These are phyloP conservation scores for Lobosporangium transversale DNA, from an alignment of 192 early-diverging fungal genomes.

Conservation along the genomic window DNA sequence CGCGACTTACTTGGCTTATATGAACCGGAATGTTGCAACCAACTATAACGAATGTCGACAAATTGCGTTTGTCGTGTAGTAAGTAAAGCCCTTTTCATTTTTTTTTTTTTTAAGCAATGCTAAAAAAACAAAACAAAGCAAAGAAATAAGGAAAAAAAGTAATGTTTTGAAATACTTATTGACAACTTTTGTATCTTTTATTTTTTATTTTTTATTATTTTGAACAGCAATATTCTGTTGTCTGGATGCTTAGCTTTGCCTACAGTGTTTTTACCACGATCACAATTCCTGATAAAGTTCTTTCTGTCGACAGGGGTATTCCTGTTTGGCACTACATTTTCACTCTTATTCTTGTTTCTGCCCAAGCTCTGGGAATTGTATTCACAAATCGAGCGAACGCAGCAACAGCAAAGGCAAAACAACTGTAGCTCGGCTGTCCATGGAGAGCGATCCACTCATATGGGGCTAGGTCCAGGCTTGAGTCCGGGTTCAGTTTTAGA, in stretches of 20 bases:
- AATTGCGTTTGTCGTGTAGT: conserved; percentile 62
- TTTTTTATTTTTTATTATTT: neutral
- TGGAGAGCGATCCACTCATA: neutral
- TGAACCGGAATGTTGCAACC: conserved; percentile 55
- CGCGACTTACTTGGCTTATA: conserved; percentile 35
- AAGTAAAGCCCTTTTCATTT: conserved; percentile 31
- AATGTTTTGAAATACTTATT: no score
- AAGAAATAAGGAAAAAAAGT: neutral
- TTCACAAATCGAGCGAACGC: conserved; percentile 16
- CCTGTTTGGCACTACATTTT: conserved; percentile 60
- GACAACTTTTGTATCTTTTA: no score
- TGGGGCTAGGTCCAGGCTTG: neutral
- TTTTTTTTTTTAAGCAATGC: neutral
- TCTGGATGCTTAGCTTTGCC: conserved; percentile 45
- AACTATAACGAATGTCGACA: conserved; percentile 61
- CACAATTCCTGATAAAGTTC: conserved; percentile 59
- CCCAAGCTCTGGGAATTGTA: conserved; percentile 58
- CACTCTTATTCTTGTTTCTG: conserved; percentile 59
- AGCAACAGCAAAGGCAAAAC: neutral
- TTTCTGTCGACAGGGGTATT: conserved; percentile 56
- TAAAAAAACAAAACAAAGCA: neutral
- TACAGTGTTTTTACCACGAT: conserved; percentile 44
- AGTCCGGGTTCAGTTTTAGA: conserved; percentile 1
- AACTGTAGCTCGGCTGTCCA: neutral
- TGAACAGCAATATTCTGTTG: conserved; percentile 46